Conservation (phyloP, 75 land plant genomes). For the Azolla pinnata region DNA sequence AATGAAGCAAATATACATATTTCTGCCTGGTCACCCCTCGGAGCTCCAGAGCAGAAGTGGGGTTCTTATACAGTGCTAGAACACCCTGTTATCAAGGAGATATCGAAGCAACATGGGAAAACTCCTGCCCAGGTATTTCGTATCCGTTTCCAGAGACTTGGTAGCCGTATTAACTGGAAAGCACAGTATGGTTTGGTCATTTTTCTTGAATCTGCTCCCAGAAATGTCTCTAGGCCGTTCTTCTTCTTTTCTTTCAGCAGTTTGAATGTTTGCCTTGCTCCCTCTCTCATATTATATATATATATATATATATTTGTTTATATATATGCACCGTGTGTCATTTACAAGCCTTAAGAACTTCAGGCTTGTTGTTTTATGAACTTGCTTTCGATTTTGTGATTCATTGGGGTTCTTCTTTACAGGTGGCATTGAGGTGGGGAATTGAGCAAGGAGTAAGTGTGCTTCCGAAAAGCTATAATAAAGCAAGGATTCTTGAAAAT, state of each 20-base stretch:
- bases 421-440: slow-evolving; percentile 27
- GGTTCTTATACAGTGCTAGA: slow-evolving; percentile 30
- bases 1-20: slow-evolving; percentile 31
- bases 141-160: background rate
- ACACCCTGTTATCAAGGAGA: slow-evolving; percentile 20
- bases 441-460: slow-evolving; percentile 18
- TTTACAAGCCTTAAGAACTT: slow-evolving; percentile 27
- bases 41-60: slow-evolving; percentile 23
- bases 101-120: slow-evolving; percentile 33
- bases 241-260: no score
- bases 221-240: no score
- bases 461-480: slow-evolving; percentile 33
- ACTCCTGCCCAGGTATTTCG: slow-evolving; percentile 37
- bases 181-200: background rate
- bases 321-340: no score
- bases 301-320: no score
- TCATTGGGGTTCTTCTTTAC: no score
- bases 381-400: background rate
- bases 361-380: background rate
- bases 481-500: slow-evolving; percentile 24
- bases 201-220: background rate
- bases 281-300: no score
- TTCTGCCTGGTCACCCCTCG: slow-evolving; percentile 45
- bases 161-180: background rate
- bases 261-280: no score